Conservation (phyloP, 2,329 filamentous ascomycete genomes). For the Fonsecaea nubica region DNA sequence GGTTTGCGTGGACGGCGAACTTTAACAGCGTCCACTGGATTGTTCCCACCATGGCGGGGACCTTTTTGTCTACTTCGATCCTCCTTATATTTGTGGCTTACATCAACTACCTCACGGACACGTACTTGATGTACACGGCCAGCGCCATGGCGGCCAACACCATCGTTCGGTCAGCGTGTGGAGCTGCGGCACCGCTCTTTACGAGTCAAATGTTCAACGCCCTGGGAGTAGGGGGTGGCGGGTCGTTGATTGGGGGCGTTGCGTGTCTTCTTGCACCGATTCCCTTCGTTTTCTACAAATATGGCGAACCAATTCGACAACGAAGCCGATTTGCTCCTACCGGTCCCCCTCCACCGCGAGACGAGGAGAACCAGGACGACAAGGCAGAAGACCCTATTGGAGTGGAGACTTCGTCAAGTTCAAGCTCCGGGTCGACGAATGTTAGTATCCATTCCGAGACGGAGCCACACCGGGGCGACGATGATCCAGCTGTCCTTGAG, state of each 20-base stretch:
- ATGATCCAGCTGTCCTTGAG: neutral
- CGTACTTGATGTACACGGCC: conserved; percentile 54
- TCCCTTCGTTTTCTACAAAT: conserved; percentile 54
- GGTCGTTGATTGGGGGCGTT: conserved; percentile 54
- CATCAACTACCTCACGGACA: conserved; percentile 53
- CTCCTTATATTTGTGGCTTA: conserved; percentile 51
- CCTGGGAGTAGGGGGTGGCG: conserved; percentile 57
- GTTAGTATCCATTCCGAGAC: neutral
- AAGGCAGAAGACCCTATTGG: neutral
- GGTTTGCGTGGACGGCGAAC: conserved; percentile 66
- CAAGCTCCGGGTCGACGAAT: conserved; percentile 16
- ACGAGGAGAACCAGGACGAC: conserved; percentile 31
- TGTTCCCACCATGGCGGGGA: conserved; percentile 54
- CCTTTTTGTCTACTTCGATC: conserved; percentile 51
- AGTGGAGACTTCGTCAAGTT: conserved; percentile 8
- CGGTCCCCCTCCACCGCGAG: conserved; percentile 2
- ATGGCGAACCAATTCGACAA: conserved; percentile 49
- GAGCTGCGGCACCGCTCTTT: conserved; percentile 57
- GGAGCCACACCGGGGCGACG: neutral
- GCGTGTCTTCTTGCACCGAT: conserved; percentile 54
- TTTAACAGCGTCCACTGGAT: conserved; percentile 54
- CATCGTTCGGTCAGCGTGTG: conserved; percentile 55
- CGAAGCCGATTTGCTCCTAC: conserved; percentile 57
- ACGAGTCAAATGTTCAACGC: conserved; percentile 54
- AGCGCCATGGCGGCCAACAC: conserved; percentile 55